A percentile compares a stretch with the other conserved stretches of the same genome.
Conservation (phyloP, 768 basidiomycete genomes). For the Psilocybe subaeruginosa region DNA sequence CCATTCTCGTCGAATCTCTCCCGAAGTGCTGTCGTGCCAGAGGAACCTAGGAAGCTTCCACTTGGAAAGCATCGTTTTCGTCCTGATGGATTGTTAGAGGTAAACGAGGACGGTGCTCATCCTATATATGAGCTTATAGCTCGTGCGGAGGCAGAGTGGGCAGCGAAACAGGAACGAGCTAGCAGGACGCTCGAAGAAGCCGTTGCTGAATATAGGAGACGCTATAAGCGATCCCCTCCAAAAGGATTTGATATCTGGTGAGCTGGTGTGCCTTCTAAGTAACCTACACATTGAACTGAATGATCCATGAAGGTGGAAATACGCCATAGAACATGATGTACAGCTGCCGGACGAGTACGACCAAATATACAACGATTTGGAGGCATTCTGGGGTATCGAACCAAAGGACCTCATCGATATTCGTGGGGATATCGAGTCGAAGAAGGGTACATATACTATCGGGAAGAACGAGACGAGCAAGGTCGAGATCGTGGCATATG, state of each 20-base stretch:
- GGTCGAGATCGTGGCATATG: slow-evolving; percentile 35
- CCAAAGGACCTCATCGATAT: slow-evolving; percentile 41
- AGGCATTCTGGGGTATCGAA: slow-evolving; percentile 79
- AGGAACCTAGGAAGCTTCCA: not conserved
- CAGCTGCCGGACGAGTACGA: slow-evolving; percentile 90
- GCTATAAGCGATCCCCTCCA: slow-evolving; percentile 82
- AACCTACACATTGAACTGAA: too few relatives aligned
- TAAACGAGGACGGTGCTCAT: slow-evolving; percentile 50
- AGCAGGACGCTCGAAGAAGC: slow-evolving; percentile 78
- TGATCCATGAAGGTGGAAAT: slow-evolving; percentile 42
- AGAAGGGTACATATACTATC: slow-evolving; percentile 44
- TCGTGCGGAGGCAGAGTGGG: slow-evolving; percentile 69
- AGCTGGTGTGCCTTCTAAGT: slow-evolving; percentile 19
- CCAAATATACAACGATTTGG: slow-evolving; percentile 69
- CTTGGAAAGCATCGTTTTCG: slow-evolving; percentile 37
- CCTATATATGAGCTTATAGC: slow-evolving; percentile 80
- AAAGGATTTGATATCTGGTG: slow-evolving; percentile 89
- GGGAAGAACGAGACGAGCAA: slow-evolving; percentile 33
- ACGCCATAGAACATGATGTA: slow-evolving; percentile 69
- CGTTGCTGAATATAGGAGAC: slow-evolving; percentile 71
- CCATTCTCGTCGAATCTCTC: not conserved
- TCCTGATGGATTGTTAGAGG: slow-evolving; percentile 42
- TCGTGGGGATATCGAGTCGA: slow-evolving; percentile 37
- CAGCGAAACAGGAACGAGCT: slow-evolving; percentile 60
- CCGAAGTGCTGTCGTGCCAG: not conserved